Percentiles rank a stretch among this genome's conserved stretches.
These are phyloP conservation scores for Dissophora globulifera DNA, from an alignment of 192 early-diverging fungal genomes.

Conservation along the genomic window DNA sequence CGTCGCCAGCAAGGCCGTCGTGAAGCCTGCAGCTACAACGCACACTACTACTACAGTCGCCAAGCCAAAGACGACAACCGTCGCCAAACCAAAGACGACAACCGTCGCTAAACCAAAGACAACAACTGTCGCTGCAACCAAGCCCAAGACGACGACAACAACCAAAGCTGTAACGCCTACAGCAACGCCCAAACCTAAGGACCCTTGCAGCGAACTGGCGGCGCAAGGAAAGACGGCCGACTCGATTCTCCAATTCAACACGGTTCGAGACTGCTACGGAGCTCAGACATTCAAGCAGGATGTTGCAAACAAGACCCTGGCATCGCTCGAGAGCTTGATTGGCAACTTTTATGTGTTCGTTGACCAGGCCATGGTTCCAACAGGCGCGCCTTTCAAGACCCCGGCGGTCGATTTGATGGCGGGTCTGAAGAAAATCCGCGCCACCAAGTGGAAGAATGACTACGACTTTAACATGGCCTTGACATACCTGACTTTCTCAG, in stretches of 20 bases:
- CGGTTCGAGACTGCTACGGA: slow-evolving; percentile 33
- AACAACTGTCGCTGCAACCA: slow-evolving; percentile 2
- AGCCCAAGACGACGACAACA: slow-evolving; percentile 9
- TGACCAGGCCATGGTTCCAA: slow-evolving; percentile 24
- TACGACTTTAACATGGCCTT: slow-evolving; percentile 49
- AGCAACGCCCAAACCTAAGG: slow-evolving; percentile 17
- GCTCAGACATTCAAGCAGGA: slow-evolving; percentile 38
- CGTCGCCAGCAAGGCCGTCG: not conserved
- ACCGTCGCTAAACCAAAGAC: slow-evolving; percentile 9
- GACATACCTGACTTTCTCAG: slow-evolving; percentile 47
- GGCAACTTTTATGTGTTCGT: slow-evolving; percentile 49
- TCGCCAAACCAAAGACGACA: not conserved
- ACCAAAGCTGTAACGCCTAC: not conserved
- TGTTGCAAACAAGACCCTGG: slow-evolving; percentile 30
- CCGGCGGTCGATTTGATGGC: slow-evolving; percentile 32
- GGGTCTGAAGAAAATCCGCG: slow-evolving; percentile 33
- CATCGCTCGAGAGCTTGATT: slow-evolving; percentile 35
- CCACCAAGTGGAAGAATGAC: slow-evolving; percentile 40
- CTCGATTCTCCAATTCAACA: slow-evolving; percentile 17
- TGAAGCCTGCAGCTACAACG: slow-evolving; percentile 4
- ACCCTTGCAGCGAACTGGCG: slow-evolving; percentile 35
- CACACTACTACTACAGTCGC: not conserved
- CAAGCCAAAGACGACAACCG: not conserved
- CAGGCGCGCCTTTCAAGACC: slow-evolving; percentile 29
- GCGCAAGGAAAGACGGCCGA: slow-evolving; percentile 15